Base-by-base conservation (phyloP, 2,329 filamentous ascomycete genomes). In the Fusarium citri region DNA sequence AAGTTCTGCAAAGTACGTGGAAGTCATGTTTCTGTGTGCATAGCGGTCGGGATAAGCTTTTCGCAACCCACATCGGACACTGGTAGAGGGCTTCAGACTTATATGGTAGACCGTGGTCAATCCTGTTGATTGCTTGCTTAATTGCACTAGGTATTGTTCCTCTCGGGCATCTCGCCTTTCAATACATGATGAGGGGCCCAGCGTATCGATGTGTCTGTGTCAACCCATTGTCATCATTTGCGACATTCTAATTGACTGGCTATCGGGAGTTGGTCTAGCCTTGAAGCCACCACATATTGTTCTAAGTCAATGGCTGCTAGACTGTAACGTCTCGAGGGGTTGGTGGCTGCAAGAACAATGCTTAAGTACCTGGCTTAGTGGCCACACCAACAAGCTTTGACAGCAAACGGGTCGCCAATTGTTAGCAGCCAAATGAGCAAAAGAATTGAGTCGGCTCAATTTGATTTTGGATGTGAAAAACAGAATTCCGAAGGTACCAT, bases 321-420 rank as follows among this genome's bases (percentile, higher is more conserved):
- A 10, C 9, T n/a, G 22, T 16, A 15, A 26, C 14, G 22, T 40
- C 14, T 23, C 2, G 10, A 18, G n/a, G 34, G n/a, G 34, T n/a
- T 41, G 25, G 49, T 53, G 49, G 49, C 34, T 53, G 49, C 18
- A 20, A 53, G 23, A 53, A 53, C 49, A 53, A 53, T 53, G 37
- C n/a, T 7, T 3, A 42, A 40, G 14, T 9, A 10, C 14, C 2
- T 42, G 5, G 11, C 20, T 28, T 42, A 37, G 49, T 10, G 23
- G 34, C 23, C 49, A 53, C n/a, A 42, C 23, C n/a, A 26, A 8
- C 3, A 22, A 37, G 49, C 49, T 42, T 53, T 12, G 34, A 22
- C 23, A 22, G 14, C 49, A 53, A 53, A 12, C 49, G n/a, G 16
- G 3, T 26, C 18, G 8, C 30, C 9, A 8, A 37, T 25, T 11